Evolutionary conservation across 2,329 filamentous ascomycete genomes (phyloP), one percentile per base, ranked within the genome.

Genomic region (Huntiella abstrusa): DNA sequence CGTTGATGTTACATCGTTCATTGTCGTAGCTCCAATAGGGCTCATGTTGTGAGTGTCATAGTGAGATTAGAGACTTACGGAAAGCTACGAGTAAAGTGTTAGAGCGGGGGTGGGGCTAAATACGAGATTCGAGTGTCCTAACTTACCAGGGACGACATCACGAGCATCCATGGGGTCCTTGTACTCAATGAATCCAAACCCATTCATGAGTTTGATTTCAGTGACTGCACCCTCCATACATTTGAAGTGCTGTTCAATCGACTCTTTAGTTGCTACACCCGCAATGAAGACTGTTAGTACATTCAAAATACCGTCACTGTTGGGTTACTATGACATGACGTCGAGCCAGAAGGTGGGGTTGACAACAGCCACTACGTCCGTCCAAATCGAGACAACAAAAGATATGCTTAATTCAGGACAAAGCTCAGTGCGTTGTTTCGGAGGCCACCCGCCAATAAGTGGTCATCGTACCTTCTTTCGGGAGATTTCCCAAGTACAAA

Each of bases 191-290:
- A 98, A 98, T 62, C 91, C 91, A 61, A 98, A 98, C 59, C 91
- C 91, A 62, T 94, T 96, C 91, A 98, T 98, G 53, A 98, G 77
- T 71, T 98, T 98, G 69, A 98, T 88, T 69, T 98, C 91, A 55
- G 83, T 91, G 62, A 98, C 96, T 63, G 94, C 86, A 63, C 91
- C 91, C 56, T 86, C 88, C 61, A 88, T 91, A 77, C 95, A 86
- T 62, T 80, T 80, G 68, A 98, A 98, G 65, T 96, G 88, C 58
- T 79, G 77, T 68, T 96, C 87, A 62, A 98, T 82, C 63, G 98
- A 88, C 65, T 83, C 78, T 71, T 96, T 96, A 65, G 87, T 95
- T 68, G 84, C 87, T 92, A 33, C 68, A 62, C 62, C 59, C 4
- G 10, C 22, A 28, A 28, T 28, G 22, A 28, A 28, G 22, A 10